Base-by-base conservation (phyloP, 2,329 filamentous ascomycete species). In the Pseudogymnoascus destructans region DNA sequence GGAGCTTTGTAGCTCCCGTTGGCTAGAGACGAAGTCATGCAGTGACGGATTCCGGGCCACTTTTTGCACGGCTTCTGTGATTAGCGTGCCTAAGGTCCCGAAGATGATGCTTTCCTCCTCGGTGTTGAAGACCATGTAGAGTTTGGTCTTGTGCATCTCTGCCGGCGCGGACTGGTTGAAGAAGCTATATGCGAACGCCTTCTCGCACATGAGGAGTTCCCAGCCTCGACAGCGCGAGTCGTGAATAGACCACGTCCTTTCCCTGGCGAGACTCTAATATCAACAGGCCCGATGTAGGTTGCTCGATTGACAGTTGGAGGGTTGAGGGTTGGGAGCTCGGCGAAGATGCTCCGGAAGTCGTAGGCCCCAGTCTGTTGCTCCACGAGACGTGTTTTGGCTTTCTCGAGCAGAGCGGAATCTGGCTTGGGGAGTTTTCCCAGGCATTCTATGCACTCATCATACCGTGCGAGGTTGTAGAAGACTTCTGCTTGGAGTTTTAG, bases 201-300 rank as follows among this genome's bases (percentile, higher is more conserved):
- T 82, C 60, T 82, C 79, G 52, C 77, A 81, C 1, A 82, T 63
- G 0, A 82, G 65, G 1, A 81, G 68, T 3, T 80, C 75, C 79
- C 79, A 0, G 74, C 72, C 35, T 70, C 69, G 1, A 82, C 75
- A 0, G 69, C 63, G 17, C 69, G 66, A 0, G 73, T 78, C 0
- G 75, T 76, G 63, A 81, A 82, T 0, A 81, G 66, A 0, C 79
- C 79, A 2, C 72, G 70, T 2, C 77, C 78, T 15, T 72, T 70
- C 7, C 67, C 72, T 1, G 66, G 64, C 0, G 74, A 73, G 5
- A 65, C 42, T 32, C 70, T 73, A 0, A 80, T 63, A 42, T 70
- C 66, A 0, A 79, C 73, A 0, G 72, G 71, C 0, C 65, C 68
- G 6, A 69, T 68, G 60, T 72, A 81, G 1, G 73, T 78, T 0